Evolutionary conservation across 495 filamentous ascomycete species (phyloP).

Genomic region (Xylaria palmicola): DNA sequence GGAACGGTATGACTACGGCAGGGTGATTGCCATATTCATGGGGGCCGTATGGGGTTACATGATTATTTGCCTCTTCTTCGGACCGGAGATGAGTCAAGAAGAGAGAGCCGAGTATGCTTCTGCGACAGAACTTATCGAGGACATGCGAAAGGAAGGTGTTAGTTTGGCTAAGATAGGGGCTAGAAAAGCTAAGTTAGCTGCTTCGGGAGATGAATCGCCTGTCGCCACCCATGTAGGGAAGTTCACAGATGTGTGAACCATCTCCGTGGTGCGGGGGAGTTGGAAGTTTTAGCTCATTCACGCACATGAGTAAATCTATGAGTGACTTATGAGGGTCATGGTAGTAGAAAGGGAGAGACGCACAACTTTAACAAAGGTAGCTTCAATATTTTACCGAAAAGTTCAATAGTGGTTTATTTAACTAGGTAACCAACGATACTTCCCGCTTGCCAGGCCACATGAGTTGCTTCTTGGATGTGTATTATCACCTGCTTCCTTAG

Average conservation of each 20-base stretch:
- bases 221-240: background rate
- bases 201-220: background rate
- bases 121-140: constrained; percentile 6
- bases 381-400: too few species aligned
- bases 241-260: background rate
- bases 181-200: constrained; percentile 1
- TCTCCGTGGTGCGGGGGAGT: too few species aligned
- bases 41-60: constrained; percentile 77
- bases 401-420: too few species aligned
- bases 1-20: constrained; percentile 72
- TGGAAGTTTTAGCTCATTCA: too few species aligned
- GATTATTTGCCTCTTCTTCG: constrained; percentile 67
- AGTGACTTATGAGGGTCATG: too few species aligned
- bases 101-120: constrained; percentile 8
- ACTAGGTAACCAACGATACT: too few species aligned
- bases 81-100: constrained; percentile 57
- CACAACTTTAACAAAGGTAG: too few species aligned
- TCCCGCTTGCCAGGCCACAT: too few species aligned
- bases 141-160: constrained; percentile 15
- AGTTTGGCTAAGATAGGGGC: constrained; percentile 10
- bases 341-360: too few species aligned
- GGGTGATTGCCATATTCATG: constrained; percentile 89
- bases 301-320: too few species aligned
- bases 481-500: too few species aligned
- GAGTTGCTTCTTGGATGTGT: too few species aligned